phyloP scores from a whole-genome alignment of 805 yeast genomes.

The Wickerhamiella australiensis region DNA sequence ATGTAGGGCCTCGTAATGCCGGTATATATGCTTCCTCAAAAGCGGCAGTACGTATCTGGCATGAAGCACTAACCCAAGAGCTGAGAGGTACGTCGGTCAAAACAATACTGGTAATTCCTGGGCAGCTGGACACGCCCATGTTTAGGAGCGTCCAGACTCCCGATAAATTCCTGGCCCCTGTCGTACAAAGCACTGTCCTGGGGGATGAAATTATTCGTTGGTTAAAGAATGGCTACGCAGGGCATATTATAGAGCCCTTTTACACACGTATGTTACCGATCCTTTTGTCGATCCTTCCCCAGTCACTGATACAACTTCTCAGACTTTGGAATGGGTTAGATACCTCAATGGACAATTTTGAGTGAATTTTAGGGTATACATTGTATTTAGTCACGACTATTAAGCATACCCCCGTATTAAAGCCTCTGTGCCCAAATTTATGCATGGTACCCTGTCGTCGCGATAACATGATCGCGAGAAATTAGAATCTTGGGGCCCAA shows the following conservation, averaged over 20 bases:
- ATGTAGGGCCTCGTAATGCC: constrained; percentile 58
- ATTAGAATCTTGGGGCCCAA: no score
- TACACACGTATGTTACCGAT: constrained; percentile 61
- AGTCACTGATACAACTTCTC: constrained; percentile 46
- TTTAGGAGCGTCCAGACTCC: constrained; percentile 59
- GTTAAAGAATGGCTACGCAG: constrained; percentile 30
- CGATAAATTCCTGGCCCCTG: constrained; percentile 58
- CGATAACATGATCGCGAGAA: no score
- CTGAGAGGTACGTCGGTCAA: constrained; percentile 44
- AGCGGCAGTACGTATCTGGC: constrained; percentile 62
- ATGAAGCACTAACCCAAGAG: constrained; percentile 56
- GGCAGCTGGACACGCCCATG: constrained; percentile 61
- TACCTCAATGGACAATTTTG: neutral
- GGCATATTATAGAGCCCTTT: constrained; percentile 54
- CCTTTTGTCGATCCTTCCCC: constrained; percentile 46
- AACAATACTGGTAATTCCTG: constrained; percentile 63
- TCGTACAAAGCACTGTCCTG: constrained; percentile 48
- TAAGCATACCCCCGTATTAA: no score
- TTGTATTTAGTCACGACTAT: no score
- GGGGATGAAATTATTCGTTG: constrained; percentile 39
- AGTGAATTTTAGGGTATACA: no score
- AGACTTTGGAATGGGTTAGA: constrained; percentile 7
- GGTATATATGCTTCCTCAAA: constrained; percentile 75
- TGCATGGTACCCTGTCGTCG: no score
- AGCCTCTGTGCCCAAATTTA: no score